phyloP scores from a whole-genome alignment of 495 filamentous ascomycete species.

The Podospora pseudocomata region DNA sequence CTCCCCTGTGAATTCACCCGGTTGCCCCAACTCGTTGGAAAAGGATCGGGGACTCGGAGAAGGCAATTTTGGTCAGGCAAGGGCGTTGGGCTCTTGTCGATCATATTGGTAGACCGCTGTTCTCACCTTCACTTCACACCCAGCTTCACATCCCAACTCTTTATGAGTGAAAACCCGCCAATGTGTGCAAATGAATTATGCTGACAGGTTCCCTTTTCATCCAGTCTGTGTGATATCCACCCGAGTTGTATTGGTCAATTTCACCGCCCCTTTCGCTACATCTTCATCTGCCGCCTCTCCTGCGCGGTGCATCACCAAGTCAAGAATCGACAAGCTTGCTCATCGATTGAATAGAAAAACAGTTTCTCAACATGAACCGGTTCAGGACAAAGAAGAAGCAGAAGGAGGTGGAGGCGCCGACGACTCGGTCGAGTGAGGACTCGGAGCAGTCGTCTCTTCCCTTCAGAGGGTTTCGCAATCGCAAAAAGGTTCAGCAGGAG shows the following conservation, averaged over 20 bases:
- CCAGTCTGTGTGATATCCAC: neutral
- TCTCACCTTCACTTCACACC: neutral
- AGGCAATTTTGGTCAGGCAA: neutral
- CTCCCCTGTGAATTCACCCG: neutral
- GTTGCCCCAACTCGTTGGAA: neutral
- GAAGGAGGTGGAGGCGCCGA: constrained; percentile 52
- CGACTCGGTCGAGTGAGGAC: constrained; percentile 47
- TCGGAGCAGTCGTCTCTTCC: constrained; percentile 44
- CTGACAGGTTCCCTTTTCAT: neutral
- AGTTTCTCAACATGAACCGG: constrained; percentile 57
- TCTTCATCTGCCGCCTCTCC: neutral
- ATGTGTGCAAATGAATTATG: neutral
- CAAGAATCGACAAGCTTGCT: neutral
- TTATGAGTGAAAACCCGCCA: neutral
- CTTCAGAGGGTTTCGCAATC: constrained; percentile 55
- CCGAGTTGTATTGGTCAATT: neutral
- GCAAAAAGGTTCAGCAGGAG: constrained; percentile 55
- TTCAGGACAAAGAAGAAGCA: constrained; percentile 69
- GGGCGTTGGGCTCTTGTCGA: neutral
- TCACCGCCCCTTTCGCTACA: neutral
- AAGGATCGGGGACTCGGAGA: neutral
- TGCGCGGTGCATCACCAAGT: neutral
- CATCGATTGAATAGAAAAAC: neutral
- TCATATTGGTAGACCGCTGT: neutral
- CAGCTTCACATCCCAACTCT: neutral